phyloP scores from a whole-genome alignment of 306 rosid genomes.

The Macrotyloma uniflorum region DNA sequence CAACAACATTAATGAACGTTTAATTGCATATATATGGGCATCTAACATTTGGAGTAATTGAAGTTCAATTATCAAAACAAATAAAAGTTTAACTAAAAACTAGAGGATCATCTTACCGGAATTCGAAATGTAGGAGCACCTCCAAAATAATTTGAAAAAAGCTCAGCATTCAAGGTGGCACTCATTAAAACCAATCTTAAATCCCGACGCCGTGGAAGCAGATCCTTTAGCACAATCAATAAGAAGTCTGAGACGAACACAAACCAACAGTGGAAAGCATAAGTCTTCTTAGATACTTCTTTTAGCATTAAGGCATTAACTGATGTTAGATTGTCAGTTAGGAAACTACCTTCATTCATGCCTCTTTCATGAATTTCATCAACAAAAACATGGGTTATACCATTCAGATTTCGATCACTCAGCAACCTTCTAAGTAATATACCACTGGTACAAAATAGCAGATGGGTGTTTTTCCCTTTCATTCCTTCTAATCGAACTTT shows the following conservation, averaged over 20 bases:
- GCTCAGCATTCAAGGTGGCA: slow-evolving; percentile 94
- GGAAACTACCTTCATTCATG: slow-evolving; percentile 89
- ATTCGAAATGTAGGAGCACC: slow-evolving; percentile 74
- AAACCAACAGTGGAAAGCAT: slow-evolving; percentile 36
- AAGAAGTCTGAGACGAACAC: slow-evolving; percentile 80
- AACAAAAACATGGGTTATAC: slow-evolving; percentile 93
- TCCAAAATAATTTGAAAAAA: slow-evolving; percentile 80
- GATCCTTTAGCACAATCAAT: slow-evolving; percentile 94
- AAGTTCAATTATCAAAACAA: slow-evolving; percentile 13
- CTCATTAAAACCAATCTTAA: slow-evolving; percentile 93
- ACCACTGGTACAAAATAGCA: slow-evolving; percentile 97
- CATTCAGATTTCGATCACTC: slow-evolving; percentile 87
- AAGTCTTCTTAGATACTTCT: slow-evolving; percentile 35
- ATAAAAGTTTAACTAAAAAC: slow-evolving; percentile 28
- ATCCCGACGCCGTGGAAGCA: slow-evolving; percentile 89
- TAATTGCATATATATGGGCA: slow-evolving; percentile 12
- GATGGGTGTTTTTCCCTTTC: slow-evolving; percentile 91
- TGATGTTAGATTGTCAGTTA: not conserved
- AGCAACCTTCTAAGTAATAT: slow-evolving; percentile 92
- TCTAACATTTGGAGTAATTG: slow-evolving; percentile 5
- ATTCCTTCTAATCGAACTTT: slow-evolving; percentile 98
- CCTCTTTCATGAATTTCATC: slow-evolving; percentile 99
- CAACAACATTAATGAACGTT: slow-evolving; percentile 7
- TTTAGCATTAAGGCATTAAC: slow-evolving; percentile 25
- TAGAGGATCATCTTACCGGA: slow-evolving; percentile 56